Evolutionary conservation across 441 rosid species (phyloP).

Genomic region (Bruguiera hainesii): DNA sequence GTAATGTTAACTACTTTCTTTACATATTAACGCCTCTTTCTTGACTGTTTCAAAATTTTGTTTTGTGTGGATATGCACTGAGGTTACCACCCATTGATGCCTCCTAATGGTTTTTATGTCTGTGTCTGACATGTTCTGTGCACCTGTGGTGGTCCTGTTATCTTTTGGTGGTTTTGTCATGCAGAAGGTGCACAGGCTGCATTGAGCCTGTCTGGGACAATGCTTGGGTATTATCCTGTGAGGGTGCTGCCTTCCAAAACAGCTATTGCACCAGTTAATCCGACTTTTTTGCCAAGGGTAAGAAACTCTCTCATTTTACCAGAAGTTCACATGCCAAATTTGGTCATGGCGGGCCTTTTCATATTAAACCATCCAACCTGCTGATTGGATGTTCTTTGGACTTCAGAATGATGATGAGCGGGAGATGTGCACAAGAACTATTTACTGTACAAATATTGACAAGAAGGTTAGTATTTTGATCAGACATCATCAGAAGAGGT

Average conservation of each 20-base stretch:
- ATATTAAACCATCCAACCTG: too few relatives aligned
- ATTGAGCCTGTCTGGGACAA: conserved; percentile 64
- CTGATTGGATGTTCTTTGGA: conserved; percentile 21
- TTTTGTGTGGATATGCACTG: background rate
- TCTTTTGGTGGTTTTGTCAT: background rate
- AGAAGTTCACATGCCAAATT: too few relatives aligned
- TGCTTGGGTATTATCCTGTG: conserved; percentile 88
- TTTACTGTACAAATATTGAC: conserved; percentile 94
- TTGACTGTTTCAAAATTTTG: background rate
- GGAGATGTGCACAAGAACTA: conserved; percentile 94
- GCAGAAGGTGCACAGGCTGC: conserved; percentile 75
- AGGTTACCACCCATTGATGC: too few relatives aligned
- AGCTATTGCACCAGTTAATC: conserved; percentile 94
- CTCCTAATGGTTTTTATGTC: background rate
- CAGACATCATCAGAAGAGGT: background rate
- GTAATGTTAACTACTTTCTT: conserved; percentile 27
- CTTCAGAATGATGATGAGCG: conserved; percentile 90
- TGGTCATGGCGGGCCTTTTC: too few relatives aligned
- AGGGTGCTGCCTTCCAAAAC: conserved; percentile 89
- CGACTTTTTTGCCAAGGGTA: conserved; percentile 75
- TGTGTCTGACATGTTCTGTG: background rate
- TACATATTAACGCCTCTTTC: background rate
- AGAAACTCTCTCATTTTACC: background rate
- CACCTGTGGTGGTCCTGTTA: background rate
- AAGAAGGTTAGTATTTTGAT: conserved; percentile 52